A percentile compares a stretch with the other conserved stretches of the same genome.
phyloP scores from a whole-genome alignment of 352 stramenopile genomes.

The Aphanomyces cochlioides region DNA sequence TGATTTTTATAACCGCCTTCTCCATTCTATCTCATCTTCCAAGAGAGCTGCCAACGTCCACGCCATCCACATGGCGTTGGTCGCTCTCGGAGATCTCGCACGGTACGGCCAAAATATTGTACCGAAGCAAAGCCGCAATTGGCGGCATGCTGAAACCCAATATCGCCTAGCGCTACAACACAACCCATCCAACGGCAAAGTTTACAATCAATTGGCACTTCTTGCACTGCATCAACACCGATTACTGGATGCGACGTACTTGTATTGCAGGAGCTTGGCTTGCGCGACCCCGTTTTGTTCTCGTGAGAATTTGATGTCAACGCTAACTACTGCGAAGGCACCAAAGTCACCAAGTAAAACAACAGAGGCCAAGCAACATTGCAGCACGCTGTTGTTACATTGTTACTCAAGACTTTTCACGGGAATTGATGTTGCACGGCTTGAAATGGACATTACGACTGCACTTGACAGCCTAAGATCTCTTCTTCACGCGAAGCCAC shows the following conservation, averaged over 20 bases:
- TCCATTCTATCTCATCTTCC: slow-evolving; percentile 22
- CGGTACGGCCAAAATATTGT: slow-evolving; percentile 41
- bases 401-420: slow-evolving; percentile 11
- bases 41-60: slow-evolving; percentile 26
- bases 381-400: slow-evolving; percentile 10
- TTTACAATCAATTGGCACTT: slow-evolving; percentile 59
- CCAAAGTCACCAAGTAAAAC: slow-evolving; percentile 9
- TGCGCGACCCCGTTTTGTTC: slow-evolving; percentile 43
- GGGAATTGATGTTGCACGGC: slow-evolving; percentile 3
- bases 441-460: background rate
- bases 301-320: slow-evolving; percentile 41
- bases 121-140: slow-evolving; percentile 32
- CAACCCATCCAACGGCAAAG: slow-evolving; percentile 47
- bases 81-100: slow-evolving; percentile 49
- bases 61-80: slow-evolving; percentile 45
- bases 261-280: slow-evolving; percentile 46
- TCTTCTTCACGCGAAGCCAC: background rate
- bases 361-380: background rate
- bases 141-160: slow-evolving; percentile 35
- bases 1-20: slow-evolving; percentile 38
- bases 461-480: background rate
- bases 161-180: slow-evolving; percentile 43
- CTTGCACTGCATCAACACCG: slow-evolving; percentile 41
- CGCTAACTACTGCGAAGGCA: slow-evolving; percentile 31
- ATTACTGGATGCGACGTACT: slow-evolving; percentile 40